phyloP scores from a whole-genome alignment of 495 filamentous ascomycete species.

The Halenospora varia region DNA sequence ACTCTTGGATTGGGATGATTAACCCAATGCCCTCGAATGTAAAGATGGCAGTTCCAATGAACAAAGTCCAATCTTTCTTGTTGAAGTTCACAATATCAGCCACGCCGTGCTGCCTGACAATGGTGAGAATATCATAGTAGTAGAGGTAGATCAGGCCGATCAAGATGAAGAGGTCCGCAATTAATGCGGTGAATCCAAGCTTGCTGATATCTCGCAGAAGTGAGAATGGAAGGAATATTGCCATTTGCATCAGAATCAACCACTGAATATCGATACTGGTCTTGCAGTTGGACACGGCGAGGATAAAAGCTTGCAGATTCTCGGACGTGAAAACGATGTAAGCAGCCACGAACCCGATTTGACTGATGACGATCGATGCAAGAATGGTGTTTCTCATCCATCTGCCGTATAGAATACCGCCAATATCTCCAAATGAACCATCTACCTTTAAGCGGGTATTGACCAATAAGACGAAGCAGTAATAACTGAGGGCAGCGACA shows the following conservation, averaged over 20 bases:
- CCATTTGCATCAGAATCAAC: conserved; percentile 87
- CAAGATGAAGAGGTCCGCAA: conserved; percentile 92
- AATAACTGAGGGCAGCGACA: conserved; percentile 83
- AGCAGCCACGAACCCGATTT: conserved; percentile 93
- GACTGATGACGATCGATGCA: conserved; percentile 84
- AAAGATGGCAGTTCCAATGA: conserved; percentile 98
- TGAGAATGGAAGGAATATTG: conserved; percentile 89
- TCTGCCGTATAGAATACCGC: conserved; percentile 83
- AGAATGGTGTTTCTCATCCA: conserved; percentile 87
- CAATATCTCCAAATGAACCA: conserved; percentile 94
- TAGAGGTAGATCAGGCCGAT: conserved; percentile 90
- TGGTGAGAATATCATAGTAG: conserved; percentile 90
- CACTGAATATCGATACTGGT: conserved; percentile 78
- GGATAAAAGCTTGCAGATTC: conserved; percentile 91
- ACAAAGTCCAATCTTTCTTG: conserved; percentile 82
- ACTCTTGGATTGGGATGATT: conserved; percentile 98
- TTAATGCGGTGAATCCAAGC: conserved; percentile 80
- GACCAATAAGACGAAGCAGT: conserved; percentile 92
- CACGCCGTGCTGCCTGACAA: conserved; percentile 68
- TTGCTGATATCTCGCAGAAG: conserved; percentile 95
- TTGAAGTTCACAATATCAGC: conserved; percentile 88
- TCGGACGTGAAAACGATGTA: conserved; percentile 98
- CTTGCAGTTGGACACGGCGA: conserved; percentile 74
- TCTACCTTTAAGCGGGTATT: conserved; percentile 78
- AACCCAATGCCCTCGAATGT: conserved; percentile 97